phyloP scores from a whole-genome alignment of 192 early-diverging fungal genomes.

The Entomortierella chlamydospora region DNA sequence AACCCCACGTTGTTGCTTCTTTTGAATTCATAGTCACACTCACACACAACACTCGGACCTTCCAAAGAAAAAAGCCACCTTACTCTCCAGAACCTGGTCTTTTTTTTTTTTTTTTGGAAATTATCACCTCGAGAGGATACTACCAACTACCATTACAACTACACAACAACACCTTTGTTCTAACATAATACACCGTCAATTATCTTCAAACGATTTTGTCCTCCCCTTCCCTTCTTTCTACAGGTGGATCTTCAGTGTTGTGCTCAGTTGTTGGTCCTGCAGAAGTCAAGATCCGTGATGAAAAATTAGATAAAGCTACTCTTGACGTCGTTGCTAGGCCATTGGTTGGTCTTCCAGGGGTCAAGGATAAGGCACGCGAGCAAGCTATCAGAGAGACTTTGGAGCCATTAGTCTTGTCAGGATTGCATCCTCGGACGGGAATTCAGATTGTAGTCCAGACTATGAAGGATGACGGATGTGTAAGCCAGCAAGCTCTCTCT shows the following conservation, averaged over 20 bases:
- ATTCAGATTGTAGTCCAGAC: constrained; percentile 91
- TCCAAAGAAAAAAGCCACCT: too few relatives aligned
- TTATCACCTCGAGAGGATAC: too few relatives aligned
- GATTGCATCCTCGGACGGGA: constrained; percentile 87
- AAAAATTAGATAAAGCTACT: constrained; percentile 88
- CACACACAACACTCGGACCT: too few relatives aligned
- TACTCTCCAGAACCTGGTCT: too few relatives aligned
- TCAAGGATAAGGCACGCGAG: constrained; percentile 82
- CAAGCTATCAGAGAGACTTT: constrained; percentile 75
- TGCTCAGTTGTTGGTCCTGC: constrained; percentile 89
- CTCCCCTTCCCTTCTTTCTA: neutral
- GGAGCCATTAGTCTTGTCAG: constrained; percentile 79
- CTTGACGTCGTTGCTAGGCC: constrained; percentile 86
- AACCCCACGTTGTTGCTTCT: too few relatives aligned
- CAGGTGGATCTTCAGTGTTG: constrained; percentile 79
- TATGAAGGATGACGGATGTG: constrained; percentile 86
- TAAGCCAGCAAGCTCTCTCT: too few relatives aligned
- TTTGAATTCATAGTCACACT: too few relatives aligned
- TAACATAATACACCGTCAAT: too few relatives aligned
- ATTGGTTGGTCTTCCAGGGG: constrained; percentile 68
- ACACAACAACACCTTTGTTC: too few relatives aligned
- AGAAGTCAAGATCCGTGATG: constrained; percentile 87
- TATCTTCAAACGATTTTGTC: too few relatives aligned
- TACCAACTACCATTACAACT: too few relatives aligned
- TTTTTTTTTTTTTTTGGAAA: too few relatives aligned